These are phyloP conservation scores for Austroboletus eburneus DNA, from an alignment of 768 basidiomycete genomes.

Conservation along the genomic window DNA sequence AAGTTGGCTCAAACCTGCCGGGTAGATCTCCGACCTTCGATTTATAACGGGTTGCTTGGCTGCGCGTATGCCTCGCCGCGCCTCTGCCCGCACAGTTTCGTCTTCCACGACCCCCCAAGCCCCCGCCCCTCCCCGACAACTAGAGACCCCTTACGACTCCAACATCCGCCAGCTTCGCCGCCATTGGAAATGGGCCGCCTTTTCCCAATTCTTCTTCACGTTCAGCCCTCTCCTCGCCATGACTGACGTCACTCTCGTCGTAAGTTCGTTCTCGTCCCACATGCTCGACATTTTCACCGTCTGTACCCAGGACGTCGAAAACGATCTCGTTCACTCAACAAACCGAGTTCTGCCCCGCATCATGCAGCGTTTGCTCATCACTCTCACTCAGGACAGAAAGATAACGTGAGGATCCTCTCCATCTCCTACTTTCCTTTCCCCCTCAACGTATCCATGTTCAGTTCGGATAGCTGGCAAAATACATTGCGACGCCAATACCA, in stretches of 20 bases:
- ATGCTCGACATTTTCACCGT: constrained; percentile 1
- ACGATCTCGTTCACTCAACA: constrained; percentile 62
- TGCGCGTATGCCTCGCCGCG: constrained; percentile 57
- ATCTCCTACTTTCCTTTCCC: constrained; percentile 15
- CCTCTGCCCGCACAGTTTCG: constrained; percentile 37
- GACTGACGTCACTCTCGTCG: constrained; percentile 64
- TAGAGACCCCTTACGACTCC: constrained; percentile 28
- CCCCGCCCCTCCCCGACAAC: constrained; percentile 23
- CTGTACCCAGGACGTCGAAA: constrained; percentile 64
- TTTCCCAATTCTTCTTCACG: constrained; percentile 86
- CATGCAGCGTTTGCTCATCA: constrained; percentile 69
- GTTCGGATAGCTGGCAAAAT: constrained; percentile 75
- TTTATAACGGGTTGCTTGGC: constrained; percentile 34
- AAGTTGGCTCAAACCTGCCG: constrained; percentile 20
- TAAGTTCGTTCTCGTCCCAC: constrained; percentile 32
- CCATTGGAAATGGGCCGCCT: constrained; percentile 92
- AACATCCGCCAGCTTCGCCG: constrained; percentile 58
- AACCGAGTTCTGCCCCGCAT: constrained; percentile 62
- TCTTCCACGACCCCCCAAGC: constrained; percentile 30
- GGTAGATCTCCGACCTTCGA: constrained; percentile 34
- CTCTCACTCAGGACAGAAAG: constrained; percentile 78
- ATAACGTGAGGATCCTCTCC: constrained; percentile 50
- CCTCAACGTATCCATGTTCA: constrained; percentile 28
- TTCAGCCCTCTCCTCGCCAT: constrained; percentile 72
- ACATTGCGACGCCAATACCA: constrained; percentile 72